Evolutionary conservation across 495 filamentous ascomycete genomes (phyloP).

Genomic region (Oidiodendron maius): DNA sequence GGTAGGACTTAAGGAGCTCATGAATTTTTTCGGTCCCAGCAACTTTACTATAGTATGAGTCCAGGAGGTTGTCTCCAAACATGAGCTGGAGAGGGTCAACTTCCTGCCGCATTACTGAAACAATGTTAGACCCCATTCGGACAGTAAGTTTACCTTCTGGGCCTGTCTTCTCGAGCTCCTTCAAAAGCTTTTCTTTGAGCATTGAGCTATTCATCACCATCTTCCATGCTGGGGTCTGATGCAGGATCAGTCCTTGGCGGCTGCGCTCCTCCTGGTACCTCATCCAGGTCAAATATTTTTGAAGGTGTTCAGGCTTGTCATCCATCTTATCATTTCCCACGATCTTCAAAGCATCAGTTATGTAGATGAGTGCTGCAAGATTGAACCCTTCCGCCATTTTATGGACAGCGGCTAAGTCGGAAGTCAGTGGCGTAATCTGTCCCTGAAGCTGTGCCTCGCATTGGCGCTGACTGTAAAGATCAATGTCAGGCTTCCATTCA

Average conservation of each 20-base stretch:
- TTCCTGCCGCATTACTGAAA: not conserved
- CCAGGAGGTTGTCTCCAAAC: constrained; percentile 33
- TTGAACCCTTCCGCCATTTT: not conserved
- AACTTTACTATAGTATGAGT: constrained; percentile 5
- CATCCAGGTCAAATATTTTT: not conserved
- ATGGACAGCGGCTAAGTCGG: not conserved
- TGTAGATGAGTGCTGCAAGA: not conserved
- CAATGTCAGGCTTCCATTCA: constrained; percentile 9
- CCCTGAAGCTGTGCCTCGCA: constrained; percentile 16
- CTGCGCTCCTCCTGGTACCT: not conserved
- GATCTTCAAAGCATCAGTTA: not conserved
- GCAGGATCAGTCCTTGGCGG: not conserved
- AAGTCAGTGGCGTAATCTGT: constrained; percentile 19
- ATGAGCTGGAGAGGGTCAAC: constrained; percentile 25
- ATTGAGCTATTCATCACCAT: not conserved
- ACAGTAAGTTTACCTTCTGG: not conserved
- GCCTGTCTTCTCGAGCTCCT: not conserved
- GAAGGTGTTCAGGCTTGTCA: not conserved
- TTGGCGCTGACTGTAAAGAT: constrained; percentile 44
- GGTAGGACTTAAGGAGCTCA: not conserved
- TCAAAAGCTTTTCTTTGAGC: not conserved
- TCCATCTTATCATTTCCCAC: not conserved
- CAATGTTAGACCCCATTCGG: not conserved
- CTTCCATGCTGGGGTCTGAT: not conserved
- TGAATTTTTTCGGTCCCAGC: not conserved